These are phyloP conservation scores for Arabis hirsuta DNA, from an alignment of 345 rosid species.

Conservation along the genomic window DNA sequence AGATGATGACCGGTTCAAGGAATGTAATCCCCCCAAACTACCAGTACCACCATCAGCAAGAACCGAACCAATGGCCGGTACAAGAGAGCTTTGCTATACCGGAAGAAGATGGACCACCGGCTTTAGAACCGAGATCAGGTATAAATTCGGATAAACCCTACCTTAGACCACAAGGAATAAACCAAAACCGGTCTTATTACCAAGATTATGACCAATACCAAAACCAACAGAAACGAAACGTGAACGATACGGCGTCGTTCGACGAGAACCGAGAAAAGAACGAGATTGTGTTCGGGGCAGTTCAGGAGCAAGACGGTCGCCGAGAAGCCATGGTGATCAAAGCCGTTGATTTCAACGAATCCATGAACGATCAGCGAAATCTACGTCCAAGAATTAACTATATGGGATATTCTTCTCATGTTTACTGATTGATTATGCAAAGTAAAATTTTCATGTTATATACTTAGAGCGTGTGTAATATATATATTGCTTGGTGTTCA, in stretches of 20 bases:
- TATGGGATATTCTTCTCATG: conserved; percentile 48
- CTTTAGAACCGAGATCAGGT: conserved; percentile 60
- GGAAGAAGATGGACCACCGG: conserved; percentile 78
- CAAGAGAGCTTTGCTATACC: conserved; percentile 85
- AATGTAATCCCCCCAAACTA: conserved; percentile 51
- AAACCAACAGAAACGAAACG: conserved; percentile 47
- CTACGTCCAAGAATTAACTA: conserved; percentile 63
- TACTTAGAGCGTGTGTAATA: conserved; percentile 4
- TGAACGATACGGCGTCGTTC: conserved; percentile 57
- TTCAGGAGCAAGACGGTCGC: conserved; percentile 85
- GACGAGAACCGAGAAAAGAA: conserved; percentile 74
- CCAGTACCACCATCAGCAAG: conserved; percentile 46
- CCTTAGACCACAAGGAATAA: conserved; percentile 51
- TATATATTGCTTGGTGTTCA: conserved; percentile 1
- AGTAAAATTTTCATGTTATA: conserved; percentile 5
- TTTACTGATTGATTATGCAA: conserved; percentile 26
- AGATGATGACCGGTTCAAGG: conserved; percentile 51
- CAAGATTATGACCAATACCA: conserved; percentile 54
- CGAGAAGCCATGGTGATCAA: conserved; percentile 91
- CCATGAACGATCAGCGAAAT: conserved; percentile 61
- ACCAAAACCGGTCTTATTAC: conserved; percentile 58
- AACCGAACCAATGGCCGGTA: conserved; percentile 62
- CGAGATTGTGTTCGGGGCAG: conserved; percentile 92
- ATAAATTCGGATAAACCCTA: conserved; percentile 55
- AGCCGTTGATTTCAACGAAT: conserved; percentile 82